Evolutionary conservation across 176 grass and related monocot genomes (phyloP).

Genomic region (Cymbopogon citratus): DNA sequence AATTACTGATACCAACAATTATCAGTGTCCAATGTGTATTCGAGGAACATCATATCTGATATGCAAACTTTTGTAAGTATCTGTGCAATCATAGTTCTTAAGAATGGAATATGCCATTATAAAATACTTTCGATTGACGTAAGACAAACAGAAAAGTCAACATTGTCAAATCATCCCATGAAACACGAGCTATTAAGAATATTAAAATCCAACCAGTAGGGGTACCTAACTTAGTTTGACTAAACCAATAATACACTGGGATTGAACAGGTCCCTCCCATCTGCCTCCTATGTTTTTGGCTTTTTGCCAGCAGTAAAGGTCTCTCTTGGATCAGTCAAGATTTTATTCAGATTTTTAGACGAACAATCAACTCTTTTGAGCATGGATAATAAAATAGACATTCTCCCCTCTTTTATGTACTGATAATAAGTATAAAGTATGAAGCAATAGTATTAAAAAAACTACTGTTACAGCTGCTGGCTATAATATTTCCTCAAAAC

Average conservation of each 20-base stretch:
- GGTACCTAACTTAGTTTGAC: neutral
- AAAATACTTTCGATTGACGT: neutral
- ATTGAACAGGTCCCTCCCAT: neutral
- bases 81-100: neutral
- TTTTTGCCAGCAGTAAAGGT: neutral
- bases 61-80: neutral
- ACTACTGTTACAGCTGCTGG: neutral
- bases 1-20: neutral
- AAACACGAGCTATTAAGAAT: neutral
- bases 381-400: neutral
- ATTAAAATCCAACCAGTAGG: neutral
- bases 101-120: neutral
- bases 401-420: neutral
- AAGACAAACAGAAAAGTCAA: neutral
- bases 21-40: neutral
- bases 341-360: neutral
- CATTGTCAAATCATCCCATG: constrained; percentile 31
- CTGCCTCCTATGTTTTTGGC: neutral
- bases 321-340: neutral
- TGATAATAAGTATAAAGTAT: neutral
- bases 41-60: neutral
- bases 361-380: neutral
- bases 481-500: neutral
- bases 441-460: neutral
- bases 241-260: neutral